A percentile compares a stretch with the other conserved stretches of the same genome.
Conservation (phyloP, 495 filamentous ascomycete genomes). For the Darksidea phi region DNA sequence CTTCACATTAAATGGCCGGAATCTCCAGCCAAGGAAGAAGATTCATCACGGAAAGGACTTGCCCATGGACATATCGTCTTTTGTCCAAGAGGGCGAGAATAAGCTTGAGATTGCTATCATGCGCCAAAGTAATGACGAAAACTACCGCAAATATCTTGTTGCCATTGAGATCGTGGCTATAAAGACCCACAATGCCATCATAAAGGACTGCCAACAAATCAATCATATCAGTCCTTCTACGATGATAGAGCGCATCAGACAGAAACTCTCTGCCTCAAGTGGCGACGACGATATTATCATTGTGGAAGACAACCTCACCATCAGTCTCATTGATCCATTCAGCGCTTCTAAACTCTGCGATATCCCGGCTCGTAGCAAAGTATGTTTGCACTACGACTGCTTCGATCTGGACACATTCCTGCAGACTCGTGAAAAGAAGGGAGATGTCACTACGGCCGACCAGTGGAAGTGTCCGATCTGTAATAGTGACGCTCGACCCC, state of each 20-base stretch:
- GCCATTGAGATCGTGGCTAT: conserved; percentile 51
- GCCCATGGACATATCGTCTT: conserved; percentile 33
- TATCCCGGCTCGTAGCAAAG: conserved; percentile 63
- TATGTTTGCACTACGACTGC: conserved; percentile 72
- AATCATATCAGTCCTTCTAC: conserved; percentile 41
- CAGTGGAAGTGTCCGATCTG: conserved; percentile 85
- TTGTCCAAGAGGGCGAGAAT: conserved; percentile 32
- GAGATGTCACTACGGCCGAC: conserved; percentile 58
- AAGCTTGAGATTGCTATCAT: conserved; percentile 23
- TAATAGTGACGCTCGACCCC: conserved; percentile 68
- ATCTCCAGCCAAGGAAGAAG: conserved; percentile 22
- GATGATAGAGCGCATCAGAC: conserved; percentile 52
- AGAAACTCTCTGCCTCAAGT: conserved; percentile 44
- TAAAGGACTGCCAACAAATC: conserved; percentile 43
- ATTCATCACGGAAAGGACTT: conserved; percentile 34
- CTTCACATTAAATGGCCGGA: conserved; percentile 25
- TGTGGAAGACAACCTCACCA: conserved; percentile 59
- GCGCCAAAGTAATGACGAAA: conserved; percentile 3
- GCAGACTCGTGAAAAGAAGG: conserved; percentile 56
- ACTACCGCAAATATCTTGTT: conserved; percentile 21
- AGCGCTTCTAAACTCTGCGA: conserved; percentile 61
- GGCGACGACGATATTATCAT: conserved; percentile 68
- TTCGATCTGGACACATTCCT: conserved; percentile 87
- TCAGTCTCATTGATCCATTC: conserved; percentile 78
- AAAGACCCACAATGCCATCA: conserved; percentile 51